Evolutionary conservation across 495 filamentous ascomycete species (phyloP), one percentile per base, ranked within the genome.

Genomic region (Pyrenopolyporus hunteri): DNA sequence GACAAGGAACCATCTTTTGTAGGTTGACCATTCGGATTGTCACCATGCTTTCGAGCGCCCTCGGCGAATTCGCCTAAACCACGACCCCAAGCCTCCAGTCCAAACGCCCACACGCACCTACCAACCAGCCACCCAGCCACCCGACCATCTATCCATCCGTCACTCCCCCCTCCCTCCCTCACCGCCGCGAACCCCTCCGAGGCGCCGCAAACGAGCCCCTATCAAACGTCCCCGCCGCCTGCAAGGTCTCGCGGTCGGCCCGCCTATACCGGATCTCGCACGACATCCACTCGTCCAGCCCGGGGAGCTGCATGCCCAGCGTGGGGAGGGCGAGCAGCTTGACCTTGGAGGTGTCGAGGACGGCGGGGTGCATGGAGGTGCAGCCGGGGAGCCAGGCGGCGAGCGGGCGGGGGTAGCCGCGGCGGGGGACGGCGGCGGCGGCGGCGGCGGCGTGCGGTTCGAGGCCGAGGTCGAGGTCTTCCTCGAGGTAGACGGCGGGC

Each of bases 271-370:
- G 67, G 0, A 83, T 64, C 50, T 82, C 74, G 57, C 70, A 83
- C 13, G 70, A 26, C 33, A 82, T 8, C 74, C 73, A 74, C 1
- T 74, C 42, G n/a, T 72, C 66, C 2, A 74, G 11, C 0, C 56
- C 57, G 0, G 72, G 70, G 7, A 78, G 32, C 2, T 65, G 49
- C n/a, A 82, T 46, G 0, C 70, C 75, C 20, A 85, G 64, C 0
- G 82, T 81, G 1, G 83, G 83, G 26, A 87, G 65, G 9, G 75
- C 81, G 7, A 87, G 20, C 13, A 83, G 54, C 25, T 59, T 71
- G 43, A 68, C 67, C 35, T 65, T 59, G 4, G 54, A 45, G 9
- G 25, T 9, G 19, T 71, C 64, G 0, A 13, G 47, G 10, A 61
- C 51, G 13, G 11, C 39, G 16, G 60, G 55, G 22, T 70, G 57